Percentiles rank a stretch among this genome's conserved stretches.
These are phyloP conservation scores for Paraleonurus japonicus DNA, from an alignment of 257 asterid species.

Conservation along the genomic window DNA sequence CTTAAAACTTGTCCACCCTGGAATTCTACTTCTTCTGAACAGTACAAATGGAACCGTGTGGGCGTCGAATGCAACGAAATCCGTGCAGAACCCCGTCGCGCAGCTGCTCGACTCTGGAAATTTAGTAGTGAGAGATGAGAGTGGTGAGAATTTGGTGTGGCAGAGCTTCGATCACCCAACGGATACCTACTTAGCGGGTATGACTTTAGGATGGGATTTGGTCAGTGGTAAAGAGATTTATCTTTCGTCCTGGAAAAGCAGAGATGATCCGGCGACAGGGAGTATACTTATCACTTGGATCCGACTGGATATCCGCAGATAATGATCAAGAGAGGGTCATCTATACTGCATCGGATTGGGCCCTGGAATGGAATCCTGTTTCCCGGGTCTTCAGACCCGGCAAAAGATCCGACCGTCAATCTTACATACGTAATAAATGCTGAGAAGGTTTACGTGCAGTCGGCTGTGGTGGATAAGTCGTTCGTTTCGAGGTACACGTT, in stretches of 20 bases:
- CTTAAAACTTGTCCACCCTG: constrained; percentile 19
- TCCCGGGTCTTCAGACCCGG: constrained; percentile 29
- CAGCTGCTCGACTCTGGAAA: constrained; percentile 37
- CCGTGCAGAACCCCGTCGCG: constrained; percentile 20
- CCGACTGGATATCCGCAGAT: constrained; percentile 31
- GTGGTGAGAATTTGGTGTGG: constrained; percentile 21
- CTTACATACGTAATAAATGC: constrained; percentile 18
- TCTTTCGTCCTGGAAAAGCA: constrained; percentile 27
- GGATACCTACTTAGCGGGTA: constrained; percentile 28
- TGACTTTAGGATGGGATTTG: constrained; percentile 26
- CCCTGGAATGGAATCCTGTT: constrained; percentile 35
- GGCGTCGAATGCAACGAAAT: constrained; percentile 12
- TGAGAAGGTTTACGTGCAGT: constrained; percentile 5
- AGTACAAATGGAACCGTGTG: constrained; percentile 22
- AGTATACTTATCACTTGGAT: constrained; percentile 16
- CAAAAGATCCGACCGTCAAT: constrained; percentile 14
- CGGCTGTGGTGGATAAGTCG: background rate
- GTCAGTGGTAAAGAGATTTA: constrained; percentile 11
- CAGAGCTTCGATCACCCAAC: constrained; percentile 31
- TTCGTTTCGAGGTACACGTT: constrained; percentile 21
- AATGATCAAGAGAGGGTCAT: background rate
- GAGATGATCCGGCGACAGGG: constrained; percentile 24
- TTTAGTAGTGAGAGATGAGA: constrained; percentile 24
- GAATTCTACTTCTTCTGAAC: constrained; percentile 24
- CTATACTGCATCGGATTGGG: constrained; percentile 10